phyloP scores from a whole-genome alignment of 2,329 filamentous ascomycete species.

The Venturiaceae sp. region DNA sequence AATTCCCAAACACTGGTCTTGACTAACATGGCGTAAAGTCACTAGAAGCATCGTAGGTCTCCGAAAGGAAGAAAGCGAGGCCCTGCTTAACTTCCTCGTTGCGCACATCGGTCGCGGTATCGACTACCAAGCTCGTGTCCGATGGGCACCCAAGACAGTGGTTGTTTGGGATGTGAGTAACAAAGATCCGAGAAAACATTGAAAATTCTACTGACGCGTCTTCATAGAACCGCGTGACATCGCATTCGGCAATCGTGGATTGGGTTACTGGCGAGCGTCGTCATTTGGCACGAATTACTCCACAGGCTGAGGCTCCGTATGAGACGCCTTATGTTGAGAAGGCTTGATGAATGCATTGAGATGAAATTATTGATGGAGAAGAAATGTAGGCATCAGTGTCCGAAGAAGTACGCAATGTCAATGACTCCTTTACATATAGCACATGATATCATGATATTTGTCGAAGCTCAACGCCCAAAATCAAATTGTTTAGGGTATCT shows the following conservation, averaged over 20 bases:
- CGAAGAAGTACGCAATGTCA: background rate
- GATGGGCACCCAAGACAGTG: constrained; percentile 71
- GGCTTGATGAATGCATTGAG: background rate
- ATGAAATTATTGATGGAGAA: background rate
- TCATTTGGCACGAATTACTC: constrained; percentile 73
- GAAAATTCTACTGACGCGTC: constrained; percentile 13
- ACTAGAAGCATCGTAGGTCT: constrained; percentile 71
- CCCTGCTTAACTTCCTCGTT: constrained; percentile 65
- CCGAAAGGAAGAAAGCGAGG: constrained; percentile 80
- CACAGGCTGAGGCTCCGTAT: constrained; percentile 68
- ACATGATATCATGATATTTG: too few species aligned
- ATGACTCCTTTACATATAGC: too few species aligned
- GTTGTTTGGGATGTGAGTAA: constrained; percentile 64
- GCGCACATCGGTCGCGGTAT: constrained; percentile 64
- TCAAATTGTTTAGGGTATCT: too few species aligned
- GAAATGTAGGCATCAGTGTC: background rate
- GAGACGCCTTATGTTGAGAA: constrained; percentile 42
- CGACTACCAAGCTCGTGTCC: constrained; percentile 64
- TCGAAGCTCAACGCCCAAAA: too few species aligned
- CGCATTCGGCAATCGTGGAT: constrained; percentile 70
- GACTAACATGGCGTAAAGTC: constrained; percentile 36
- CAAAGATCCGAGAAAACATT: background rate
- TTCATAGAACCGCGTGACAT: constrained; percentile 56
- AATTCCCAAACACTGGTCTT: background rate
- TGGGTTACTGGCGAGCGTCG: constrained; percentile 71